Evolutionary conservation across 805 yeast species (phyloP).

Genomic region (Saturnispora bothae): DNA sequence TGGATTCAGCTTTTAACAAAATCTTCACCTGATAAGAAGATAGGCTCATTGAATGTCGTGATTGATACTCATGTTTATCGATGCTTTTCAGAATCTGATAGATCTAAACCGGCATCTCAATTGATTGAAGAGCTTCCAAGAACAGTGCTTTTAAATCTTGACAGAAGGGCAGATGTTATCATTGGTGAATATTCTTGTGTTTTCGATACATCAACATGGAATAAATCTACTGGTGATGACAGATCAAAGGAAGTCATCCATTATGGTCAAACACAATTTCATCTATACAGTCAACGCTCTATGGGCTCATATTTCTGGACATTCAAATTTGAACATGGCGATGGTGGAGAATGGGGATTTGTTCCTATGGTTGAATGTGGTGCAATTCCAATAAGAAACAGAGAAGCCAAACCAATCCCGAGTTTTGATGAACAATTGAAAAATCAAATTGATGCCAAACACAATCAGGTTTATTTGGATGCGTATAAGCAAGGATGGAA

Average conservation of each 20-base stretch:
- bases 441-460: conserved; percentile 58
- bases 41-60: conserved; percentile 46
- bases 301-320: conserved; percentile 89
- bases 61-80: conserved; percentile 82
- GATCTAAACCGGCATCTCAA: conserved; percentile 49
- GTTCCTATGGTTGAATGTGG: conserved; percentile 62
- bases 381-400: conserved; percentile 32
- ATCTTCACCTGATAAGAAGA: conserved; percentile 26
- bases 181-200: conserved; percentile 92
- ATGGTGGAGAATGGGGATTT: conserved; percentile 97
- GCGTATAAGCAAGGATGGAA: conserved; percentile 71
- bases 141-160: conserved; percentile 40
- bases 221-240: conserved; percentile 28
- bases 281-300: conserved; percentile 41
- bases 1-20: conserved; percentile 59
- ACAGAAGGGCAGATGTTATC: conserved; percentile 46
- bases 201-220: conserved; percentile 69
- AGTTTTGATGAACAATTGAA: conserved; percentile 29
- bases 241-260: conserved; percentile 47
- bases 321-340: conserved; percentile 72
- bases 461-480: conserved; percentile 44
- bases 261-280: conserved; percentile 50
- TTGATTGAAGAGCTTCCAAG: conserved; percentile 47
- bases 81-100: conserved; percentile 72
- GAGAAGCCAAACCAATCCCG: conserved; percentile 24